Evolutionary conservation across 2,329 filamentous ascomycete genomes (phyloP), one percentile per base, ranked within the genome.

Genomic region (Zasmidium citrigriseum): DNA sequence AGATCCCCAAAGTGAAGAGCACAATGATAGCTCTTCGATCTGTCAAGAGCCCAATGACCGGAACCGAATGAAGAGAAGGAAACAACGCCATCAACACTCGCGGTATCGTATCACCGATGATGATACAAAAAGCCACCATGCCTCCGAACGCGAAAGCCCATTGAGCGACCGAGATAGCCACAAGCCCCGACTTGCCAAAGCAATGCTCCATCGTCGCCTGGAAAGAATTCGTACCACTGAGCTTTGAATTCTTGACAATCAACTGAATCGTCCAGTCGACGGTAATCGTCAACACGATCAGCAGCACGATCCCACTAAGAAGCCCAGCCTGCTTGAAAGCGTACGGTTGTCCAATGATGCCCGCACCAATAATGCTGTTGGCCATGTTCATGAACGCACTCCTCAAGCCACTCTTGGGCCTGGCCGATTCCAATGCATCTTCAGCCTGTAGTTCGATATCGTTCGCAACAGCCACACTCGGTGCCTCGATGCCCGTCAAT

Each of bases 351-450:
- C 81, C 86, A 67, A 89, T 88, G 59, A 89, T 88, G 2, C 86
- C 86, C 25, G 86, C 86, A 25, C 86, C 86, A 61, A 99, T 97
- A 73, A 99, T 99, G 68, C 90, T 96, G 79, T 99, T 99, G 63
- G 95, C 93, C 95, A 99, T 99, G 77, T 99, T 99, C 92, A 98
- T 96, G 67, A 99, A 98, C 2, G 95, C 93, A 72, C 89, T 91
- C 62, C 84, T 82, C 77, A 98, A 83, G 4, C 89, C 89, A 58
- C 91, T 96, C 77, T 93, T 93, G 48, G 93, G 92, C 57, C 93
- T 83, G 20, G 84, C 82, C 62, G 75, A 80, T 65, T 86, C 84
- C 57, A 87, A 72, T 59, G 85, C 76, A 52, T 87, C 83, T 65
- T 86, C 83, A 0, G 83, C 79, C 55, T 81, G 78, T 34, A 50